A percentile compares a stretch with the other conserved stretches of the same genome.
Conservation (phyloP, 2,329 filamentous ascomycete species). For the Colletotrichum coccodes region DNA sequence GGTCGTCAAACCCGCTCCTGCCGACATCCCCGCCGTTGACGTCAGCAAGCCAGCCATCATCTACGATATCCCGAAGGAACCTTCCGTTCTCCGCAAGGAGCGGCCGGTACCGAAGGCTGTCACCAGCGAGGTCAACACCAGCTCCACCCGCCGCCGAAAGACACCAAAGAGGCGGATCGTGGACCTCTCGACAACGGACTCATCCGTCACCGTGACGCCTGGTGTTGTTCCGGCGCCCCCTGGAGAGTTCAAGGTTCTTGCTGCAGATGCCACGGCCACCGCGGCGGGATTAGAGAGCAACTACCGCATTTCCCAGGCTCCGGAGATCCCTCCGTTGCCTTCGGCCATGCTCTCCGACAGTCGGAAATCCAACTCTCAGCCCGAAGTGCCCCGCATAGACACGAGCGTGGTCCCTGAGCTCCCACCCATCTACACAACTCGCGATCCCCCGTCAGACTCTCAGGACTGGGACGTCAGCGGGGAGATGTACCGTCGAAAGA, state of each 20-base stretch:
- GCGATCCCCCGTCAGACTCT: slow-evolving; percentile 43
- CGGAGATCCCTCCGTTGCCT: slow-evolving; percentile 48
- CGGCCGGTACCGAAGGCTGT: slow-evolving; percentile 61
- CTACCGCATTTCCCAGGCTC: slow-evolving; percentile 56
- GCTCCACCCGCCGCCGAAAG: slow-evolving; percentile 68
- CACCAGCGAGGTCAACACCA: slow-evolving; percentile 67
- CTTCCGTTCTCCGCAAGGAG: slow-evolving; percentile 68
- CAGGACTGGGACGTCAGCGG: slow-evolving; percentile 75
- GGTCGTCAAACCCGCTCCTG: slow-evolving; percentile 75
- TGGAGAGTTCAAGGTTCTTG: slow-evolving; percentile 22
- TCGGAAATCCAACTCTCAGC: slow-evolving; percentile 42
- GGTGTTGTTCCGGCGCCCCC: slow-evolving; percentile 12
- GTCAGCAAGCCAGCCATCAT: slow-evolving; percentile 75
- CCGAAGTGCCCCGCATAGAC: slow-evolving; percentile 51
- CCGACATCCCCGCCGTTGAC: slow-evolving; percentile 71
- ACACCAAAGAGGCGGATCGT: slow-evolving; percentile 72
- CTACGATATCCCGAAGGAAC: slow-evolving; percentile 60
- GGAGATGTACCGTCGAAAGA: slow-evolving; percentile 86
- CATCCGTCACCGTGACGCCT: slow-evolving; percentile 7
- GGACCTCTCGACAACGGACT: slow-evolving; percentile 68
- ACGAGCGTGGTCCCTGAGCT: slow-evolving; percentile 47
- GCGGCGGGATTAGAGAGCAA: slow-evolving; percentile 42
- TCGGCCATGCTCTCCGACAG: slow-evolving; percentile 44
- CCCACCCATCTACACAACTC: slow-evolving; percentile 43
- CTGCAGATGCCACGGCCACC: slow-evolving; percentile 14